A percentile compares a stretch with the other conserved stretches of the same genome.
phyloP scores from a whole-genome alignment of 2,329 filamentous ascomycete species.

The Didymella pomorum region DNA sequence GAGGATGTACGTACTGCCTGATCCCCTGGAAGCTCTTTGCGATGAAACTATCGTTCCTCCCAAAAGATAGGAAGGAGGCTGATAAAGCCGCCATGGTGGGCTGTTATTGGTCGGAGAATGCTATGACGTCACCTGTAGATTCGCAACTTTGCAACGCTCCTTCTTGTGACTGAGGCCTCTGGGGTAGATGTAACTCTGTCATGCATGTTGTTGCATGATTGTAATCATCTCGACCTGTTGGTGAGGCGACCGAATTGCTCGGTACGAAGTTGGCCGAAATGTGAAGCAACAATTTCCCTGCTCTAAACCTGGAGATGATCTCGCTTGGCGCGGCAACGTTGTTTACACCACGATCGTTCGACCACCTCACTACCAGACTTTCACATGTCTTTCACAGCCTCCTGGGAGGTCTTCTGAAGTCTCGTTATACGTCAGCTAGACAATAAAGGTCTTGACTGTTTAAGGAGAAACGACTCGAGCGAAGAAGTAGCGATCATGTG shows the following conservation, averaged over 20 bases:
- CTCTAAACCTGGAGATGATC: conserved; percentile 42
- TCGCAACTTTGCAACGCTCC: not conserved
- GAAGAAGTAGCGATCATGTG: conserved; percentile 33
- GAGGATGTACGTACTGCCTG: conserved; percentile 35
- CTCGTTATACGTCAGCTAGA: not conserved
- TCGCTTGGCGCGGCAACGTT: conserved; percentile 33
- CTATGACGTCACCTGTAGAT: conserved; percentile 41
- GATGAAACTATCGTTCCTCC: conserved; percentile 44
- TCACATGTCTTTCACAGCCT: not conserved
- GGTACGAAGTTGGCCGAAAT: conserved; percentile 8
- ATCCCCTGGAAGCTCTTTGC: conserved; percentile 43
- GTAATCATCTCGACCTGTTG: conserved; percentile 5
- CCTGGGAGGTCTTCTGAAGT: not conserved
- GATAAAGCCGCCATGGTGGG: conserved; percentile 37
- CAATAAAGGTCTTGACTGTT: not conserved
- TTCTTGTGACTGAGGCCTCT: not conserved
- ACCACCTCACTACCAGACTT: conserved; percentile 4
- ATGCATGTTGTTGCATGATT: not conserved
- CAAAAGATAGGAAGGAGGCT: conserved; percentile 48
- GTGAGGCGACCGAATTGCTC: conserved; percentile 19
- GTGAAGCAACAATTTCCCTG: conserved; percentile 35
- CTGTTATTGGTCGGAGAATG: conserved; percentile 33
- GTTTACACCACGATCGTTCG: conserved; percentile 20
- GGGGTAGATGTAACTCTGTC: not conserved
- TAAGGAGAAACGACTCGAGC: not conserved